These are phyloP conservation scores for Podaxis sp. DNA, from an alignment of 768 basidiomycete genomes.

Conservation along the genomic window DNA sequence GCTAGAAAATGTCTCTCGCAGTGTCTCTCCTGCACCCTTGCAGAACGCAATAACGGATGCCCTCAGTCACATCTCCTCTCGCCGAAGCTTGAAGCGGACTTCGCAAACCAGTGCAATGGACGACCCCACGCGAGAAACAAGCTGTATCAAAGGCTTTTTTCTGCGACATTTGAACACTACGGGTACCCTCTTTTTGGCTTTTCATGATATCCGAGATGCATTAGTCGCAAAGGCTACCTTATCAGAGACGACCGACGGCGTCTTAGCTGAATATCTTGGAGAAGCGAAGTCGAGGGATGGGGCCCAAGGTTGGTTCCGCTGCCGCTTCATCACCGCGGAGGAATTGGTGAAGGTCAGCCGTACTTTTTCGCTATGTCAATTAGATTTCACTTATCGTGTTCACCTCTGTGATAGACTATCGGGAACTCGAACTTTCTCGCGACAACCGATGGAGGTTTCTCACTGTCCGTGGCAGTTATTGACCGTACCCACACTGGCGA, in stretches of 20 bases:
- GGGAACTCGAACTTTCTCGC: slow-evolving; percentile 50
- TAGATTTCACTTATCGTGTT: slow-evolving; percentile 11
- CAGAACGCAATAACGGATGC: slow-evolving; percentile 23
- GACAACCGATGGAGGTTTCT: slow-evolving; percentile 49
- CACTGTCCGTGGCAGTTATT: slow-evolving; percentile 35
- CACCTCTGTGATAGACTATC: slow-evolving; percentile 36
- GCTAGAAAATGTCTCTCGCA: slow-evolving; percentile 33
- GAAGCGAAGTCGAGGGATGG: slow-evolving; percentile 21
- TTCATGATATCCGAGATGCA: slow-evolving; percentile 57
- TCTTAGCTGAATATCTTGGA: slow-evolving; percentile 26
- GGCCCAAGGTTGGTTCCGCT: slow-evolving; percentile 28
- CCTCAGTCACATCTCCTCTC: slow-evolving; percentile 14
- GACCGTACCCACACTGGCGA: slow-evolving; percentile 4
- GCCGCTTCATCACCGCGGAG: slow-evolving; percentile 40
- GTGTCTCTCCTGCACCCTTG: slow-evolving; percentile 21
- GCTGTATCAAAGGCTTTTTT: slow-evolving; percentile 51
- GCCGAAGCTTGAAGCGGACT: not conserved
- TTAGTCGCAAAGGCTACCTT: slow-evolving; percentile 41
- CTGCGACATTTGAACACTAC: slow-evolving; percentile 44
- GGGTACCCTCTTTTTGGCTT: slow-evolving; percentile 54
- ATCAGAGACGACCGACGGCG: slow-evolving; percentile 22
- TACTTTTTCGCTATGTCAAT: slow-evolving; percentile 9
- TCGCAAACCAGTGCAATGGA: not conserved
- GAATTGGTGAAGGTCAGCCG: slow-evolving; percentile 40
- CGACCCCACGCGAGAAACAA: slow-evolving; percentile 8